Base-by-base conservation (phyloP, 768 basidiomycete genomes). In the Ramaria sp. region DNA sequence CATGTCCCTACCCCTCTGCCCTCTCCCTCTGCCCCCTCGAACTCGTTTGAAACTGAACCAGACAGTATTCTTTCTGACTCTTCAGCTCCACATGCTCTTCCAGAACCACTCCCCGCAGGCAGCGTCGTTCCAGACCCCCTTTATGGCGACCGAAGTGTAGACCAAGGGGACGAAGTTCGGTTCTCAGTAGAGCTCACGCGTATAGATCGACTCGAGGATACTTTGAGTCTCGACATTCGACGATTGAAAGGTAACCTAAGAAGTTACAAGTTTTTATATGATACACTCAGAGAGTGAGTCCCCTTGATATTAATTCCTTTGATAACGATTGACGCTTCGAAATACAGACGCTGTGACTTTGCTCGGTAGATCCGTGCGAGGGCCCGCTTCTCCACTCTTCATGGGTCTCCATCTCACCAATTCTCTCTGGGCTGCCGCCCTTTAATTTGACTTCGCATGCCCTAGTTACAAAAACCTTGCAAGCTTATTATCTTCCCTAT, bases 101-200 rank as follows among this genome's bases (percentile, higher is more conserved):
- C 3, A 52, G 57, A 18, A 49, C 64, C 13, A 65, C 61, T 3
- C 67, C 64, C 64, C 25, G 79, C 1, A 49, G 56, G 65, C n/a
- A 60, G 66, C 7, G 36, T 71, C n/a, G 69, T 69, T 49, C 60
- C 63, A n/a, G 78, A 84, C 52, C 70, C 82, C 20, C 64, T 84
- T 20, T 97, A 95, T 62, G 94, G 94, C 13, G 88, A 88, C 55
- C 61, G 71, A n/a, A 65, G 74, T 3, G 79, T 87, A 61, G 96
- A 98, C 63, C 79, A 81, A 18, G 92, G 92, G 28, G 95, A 95
- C 61, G 96, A 98, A 80, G 91, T 99, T 61, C 82, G 89, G 61
- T 98, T 98, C 74, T 89, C 83, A 12, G 86, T 97, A 58, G 96
- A 99, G 72, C 70, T 99, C 58, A 97, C 95, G 45, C 73, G 88